Evolutionary conservation across 225 moss, liverwort and hornwort species (phyloP).

Genomic region (Rhytidiadelphus loreus): DNA sequence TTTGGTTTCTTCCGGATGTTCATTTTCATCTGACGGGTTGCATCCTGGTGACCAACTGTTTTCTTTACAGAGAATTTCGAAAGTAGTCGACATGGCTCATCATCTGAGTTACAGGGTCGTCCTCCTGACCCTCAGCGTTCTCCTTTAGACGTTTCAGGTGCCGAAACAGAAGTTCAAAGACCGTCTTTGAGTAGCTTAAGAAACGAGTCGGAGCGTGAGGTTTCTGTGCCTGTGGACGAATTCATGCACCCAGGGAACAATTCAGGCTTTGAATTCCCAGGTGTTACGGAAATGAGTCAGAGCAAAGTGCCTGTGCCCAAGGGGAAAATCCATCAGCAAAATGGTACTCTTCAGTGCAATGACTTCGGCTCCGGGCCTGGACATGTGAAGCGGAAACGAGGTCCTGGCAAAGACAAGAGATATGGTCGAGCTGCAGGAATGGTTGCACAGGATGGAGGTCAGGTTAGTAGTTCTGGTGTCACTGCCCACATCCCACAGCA

Average conservation of each 20-base stretch:
- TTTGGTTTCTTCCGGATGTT: background rate
- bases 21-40: background rate
- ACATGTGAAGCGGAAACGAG: conserved; percentile 1
- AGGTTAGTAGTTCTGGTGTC: conserved; percentile 2
- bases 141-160: background rate
- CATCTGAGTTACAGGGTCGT: background rate
- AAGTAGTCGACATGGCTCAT: background rate
- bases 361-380: background rate
- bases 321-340: background rate
- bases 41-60: background rate
- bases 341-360: background rate
- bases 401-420: conserved; percentile 2
- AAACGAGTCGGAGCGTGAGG: background rate
- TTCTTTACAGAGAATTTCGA: background rate
- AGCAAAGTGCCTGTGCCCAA: background rate
- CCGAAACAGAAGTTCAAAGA: background rate
- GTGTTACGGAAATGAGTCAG: background rate
- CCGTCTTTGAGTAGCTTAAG: background rate
- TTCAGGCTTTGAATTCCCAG: background rate
- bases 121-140: conserved; percentile 9
- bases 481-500: conserved; percentile 22
- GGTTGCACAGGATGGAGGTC: conserved; percentile 6
- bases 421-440: background rate
- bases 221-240: background rate
- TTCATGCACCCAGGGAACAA: background rate